Base-by-base conservation (phyloP, 2,329 filamentous ascomycete genomes). In the Epichloe coenophiala region DNA sequence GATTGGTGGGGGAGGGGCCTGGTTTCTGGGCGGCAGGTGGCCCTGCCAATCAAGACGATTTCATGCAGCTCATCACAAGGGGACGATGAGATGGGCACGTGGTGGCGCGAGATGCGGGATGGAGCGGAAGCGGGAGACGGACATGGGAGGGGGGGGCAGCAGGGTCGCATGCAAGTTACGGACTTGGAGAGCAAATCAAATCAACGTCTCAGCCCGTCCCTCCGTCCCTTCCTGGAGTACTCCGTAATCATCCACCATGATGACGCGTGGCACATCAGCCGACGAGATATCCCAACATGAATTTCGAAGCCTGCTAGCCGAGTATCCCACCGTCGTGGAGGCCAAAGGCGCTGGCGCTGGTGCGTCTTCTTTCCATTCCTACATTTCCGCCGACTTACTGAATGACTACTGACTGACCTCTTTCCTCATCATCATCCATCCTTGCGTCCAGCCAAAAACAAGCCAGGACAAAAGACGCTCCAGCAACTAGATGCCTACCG, bases 401-500 rank as follows among this genome's bases (percentile, higher is more conserved):
- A 9, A 8, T n/a, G n/a, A n/a, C n/a, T n/a, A n/a, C n/a, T 9
- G 7, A 31, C 27, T 31, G 7, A 31, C 27, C 7, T 31, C 27
- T 31, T 23, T 23, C 15, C 45, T n/a, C n/a, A n/a, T 43, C n/a
- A 36, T 50, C 38, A 41, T 27, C 12, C 47, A 45, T 21, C 12
- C 47, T 42, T 21, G 36, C 50, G 41, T 45, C 39, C 15, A 48
- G 47, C 51, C 27, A 31, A 8, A 49, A 45, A 17, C 35, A 78
- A 78, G 56, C 53, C 63, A 3, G 73, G 72, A 35, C 72, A 77
- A 53, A 70, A 68, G 59, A 69, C 73, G 1, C 70, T 86, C 5
- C 59, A 68, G 31, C 71, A 78, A 46, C 71, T 88, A 19, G 83
- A 87, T 54, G 56, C 68, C 1, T 79, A 76, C 58, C 77, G 84